Conservation (phyloP, 352 stramenopile species). For the Phytopythium vexans region DNA sequence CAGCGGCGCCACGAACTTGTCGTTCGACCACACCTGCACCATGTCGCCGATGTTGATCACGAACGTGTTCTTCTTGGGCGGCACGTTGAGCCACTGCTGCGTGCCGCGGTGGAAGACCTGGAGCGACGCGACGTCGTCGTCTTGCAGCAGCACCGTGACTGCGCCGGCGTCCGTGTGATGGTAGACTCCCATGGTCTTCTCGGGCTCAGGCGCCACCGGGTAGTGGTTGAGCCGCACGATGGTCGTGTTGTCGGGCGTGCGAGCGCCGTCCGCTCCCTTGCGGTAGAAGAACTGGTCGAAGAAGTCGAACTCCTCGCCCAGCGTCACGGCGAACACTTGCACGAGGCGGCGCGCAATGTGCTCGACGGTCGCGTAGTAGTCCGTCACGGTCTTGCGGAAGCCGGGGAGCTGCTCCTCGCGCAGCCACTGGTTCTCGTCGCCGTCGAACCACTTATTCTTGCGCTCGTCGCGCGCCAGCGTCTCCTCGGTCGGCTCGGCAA, state of each 20-base stretch:
- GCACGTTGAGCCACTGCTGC: slow-evolving; percentile 45
- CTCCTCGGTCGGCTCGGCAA: slow-evolving; percentile 38
- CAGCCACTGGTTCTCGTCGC: slow-evolving; percentile 87
- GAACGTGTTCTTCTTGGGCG: slow-evolving; percentile 36
- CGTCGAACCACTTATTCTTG: slow-evolving; percentile 55
- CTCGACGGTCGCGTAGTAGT: slow-evolving; percentile 50
- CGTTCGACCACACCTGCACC: slow-evolving; percentile 57
- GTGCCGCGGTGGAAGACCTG: slow-evolving; percentile 51
- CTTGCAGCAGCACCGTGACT: slow-evolving; percentile 61
- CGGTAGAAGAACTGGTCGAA: slow-evolving; percentile 62
- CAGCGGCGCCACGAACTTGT: slow-evolving; percentile 44
- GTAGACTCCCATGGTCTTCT: slow-evolving; percentile 50
- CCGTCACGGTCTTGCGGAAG: slow-evolving; percentile 50
- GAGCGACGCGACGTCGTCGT: slow-evolving; percentile 54
- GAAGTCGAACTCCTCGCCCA: slow-evolving; percentile 47
- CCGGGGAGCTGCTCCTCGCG: slow-evolving; percentile 32
- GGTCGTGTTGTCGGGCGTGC: slow-evolving; percentile 62
- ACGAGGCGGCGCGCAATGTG: slow-evolving; percentile 48
- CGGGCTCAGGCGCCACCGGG: slow-evolving; percentile 48
- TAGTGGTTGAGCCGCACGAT: slow-evolving; percentile 93
- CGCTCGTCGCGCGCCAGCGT: slow-evolving; percentile 25
- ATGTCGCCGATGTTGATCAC: slow-evolving; percentile 70
- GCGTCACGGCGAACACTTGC: slow-evolving; percentile 56
- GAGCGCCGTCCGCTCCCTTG: slow-evolving; percentile 4
- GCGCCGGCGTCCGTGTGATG: slow-evolving; percentile 62